Evolutionary conservation across 2,329 filamentous ascomycete species (phyloP).

Genomic region (Fusarium stilboides): DNA sequence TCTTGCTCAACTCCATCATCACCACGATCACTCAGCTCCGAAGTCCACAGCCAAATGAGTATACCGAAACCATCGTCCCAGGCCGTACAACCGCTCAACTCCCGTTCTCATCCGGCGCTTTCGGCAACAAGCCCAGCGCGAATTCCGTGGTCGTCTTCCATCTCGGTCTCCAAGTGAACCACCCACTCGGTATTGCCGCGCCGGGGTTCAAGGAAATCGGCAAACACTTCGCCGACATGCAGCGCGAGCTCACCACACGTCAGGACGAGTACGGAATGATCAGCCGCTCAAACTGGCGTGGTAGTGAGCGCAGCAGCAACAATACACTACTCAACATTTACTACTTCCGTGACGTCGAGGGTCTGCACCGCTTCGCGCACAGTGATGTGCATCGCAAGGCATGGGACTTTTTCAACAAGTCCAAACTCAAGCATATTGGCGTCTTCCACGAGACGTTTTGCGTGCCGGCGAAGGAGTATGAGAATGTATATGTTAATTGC

Average conservation of each 20-base stretch:
- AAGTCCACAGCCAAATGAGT: conserved; percentile 42
- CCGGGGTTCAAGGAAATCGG: conserved; percentile 61
- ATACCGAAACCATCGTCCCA: conserved; percentile 48
- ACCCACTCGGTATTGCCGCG: conserved; percentile 64
- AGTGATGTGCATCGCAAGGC: conserved; percentile 62
- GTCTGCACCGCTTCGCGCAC: conserved; percentile 68
- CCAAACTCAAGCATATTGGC: conserved; percentile 58
- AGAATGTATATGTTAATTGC: conserved; percentile 67
- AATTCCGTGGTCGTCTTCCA: conserved; percentile 60
- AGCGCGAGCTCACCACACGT: conserved; percentile 53
- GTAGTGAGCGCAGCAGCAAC: conserved; percentile 55
- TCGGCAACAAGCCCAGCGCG: conserved; percentile 49
- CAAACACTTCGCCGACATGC: conserved; percentile 58
- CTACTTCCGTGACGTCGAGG: conserved; percentile 67
- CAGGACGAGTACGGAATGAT: conserved; percentile 64
- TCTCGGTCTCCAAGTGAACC: conserved; percentile 62
- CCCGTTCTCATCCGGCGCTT: conserved; percentile 50
- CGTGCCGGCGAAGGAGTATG: conserved; percentile 62
- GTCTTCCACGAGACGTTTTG: conserved; percentile 71
- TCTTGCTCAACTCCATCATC: conserved; percentile 53
- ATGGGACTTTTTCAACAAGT: conserved; percentile 66
- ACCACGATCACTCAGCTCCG: conserved; percentile 50
- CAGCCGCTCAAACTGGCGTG: conserved; percentile 59
- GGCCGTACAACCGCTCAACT: conserved; percentile 56
- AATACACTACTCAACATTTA: conserved; percentile 62